phyloP scores from a whole-genome alignment of 164 flowering plant genomes.

The Vitis cinerea region DNA sequence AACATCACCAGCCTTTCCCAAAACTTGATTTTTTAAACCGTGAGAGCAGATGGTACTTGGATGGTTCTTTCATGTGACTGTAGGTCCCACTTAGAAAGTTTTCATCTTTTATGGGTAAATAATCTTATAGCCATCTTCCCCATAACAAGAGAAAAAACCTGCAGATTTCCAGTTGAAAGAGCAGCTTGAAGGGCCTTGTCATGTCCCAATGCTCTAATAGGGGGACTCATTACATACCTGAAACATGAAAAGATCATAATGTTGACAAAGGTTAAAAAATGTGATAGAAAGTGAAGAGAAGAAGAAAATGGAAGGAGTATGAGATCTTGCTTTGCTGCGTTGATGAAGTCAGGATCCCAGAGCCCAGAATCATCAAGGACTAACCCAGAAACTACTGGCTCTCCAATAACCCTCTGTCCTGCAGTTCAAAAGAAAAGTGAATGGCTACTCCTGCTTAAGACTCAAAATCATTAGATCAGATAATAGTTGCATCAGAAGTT shows the following conservation, averaged over 20 bases:
- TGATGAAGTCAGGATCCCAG: slow-evolving; percentile 87
- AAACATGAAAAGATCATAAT: slow-evolving; percentile 18
- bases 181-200: slow-evolving; percentile 86
- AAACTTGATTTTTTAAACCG: too few relatives aligned
- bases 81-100: too few relatives aligned
- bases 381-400: slow-evolving; percentile 83
- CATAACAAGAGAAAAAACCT: slow-evolving; percentile 49
- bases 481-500: too few relatives aligned
- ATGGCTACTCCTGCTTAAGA: not conserved
- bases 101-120: too few relatives aligned
- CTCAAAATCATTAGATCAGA: not conserved
- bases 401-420: slow-evolving; percentile 97
- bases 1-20: too few relatives aligned
- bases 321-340: slow-evolving; percentile 78
- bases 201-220: slow-evolving; percentile 87
- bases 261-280: not conserved
- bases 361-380: slow-evolving; percentile 79
- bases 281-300: not conserved
- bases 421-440: slow-evolving; percentile 27
- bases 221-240: slow-evolving; percentile 99
- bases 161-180: slow-evolving; percentile 75
- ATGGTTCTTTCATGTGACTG: too few relatives aligned
- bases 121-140: not conserved
- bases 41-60: too few relatives aligned
- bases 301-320: slow-evolving; percentile 9